Conservation (phyloP, 169 alveolate species). For the Eimeria zaria region DNA sequence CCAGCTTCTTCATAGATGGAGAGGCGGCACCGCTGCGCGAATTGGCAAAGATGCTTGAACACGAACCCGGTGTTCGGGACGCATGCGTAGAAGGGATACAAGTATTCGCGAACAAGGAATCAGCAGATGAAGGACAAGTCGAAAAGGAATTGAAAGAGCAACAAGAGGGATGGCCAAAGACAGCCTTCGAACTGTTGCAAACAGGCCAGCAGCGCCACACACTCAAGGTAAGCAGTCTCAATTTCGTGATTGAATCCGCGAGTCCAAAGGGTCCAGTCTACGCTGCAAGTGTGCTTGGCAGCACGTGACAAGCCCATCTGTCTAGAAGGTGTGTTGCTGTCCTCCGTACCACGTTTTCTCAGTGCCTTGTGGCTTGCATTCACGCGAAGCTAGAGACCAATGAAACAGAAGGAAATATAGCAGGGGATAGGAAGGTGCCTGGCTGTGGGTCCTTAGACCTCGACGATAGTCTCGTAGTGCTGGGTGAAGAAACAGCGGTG, state of each 20-base stretch:
- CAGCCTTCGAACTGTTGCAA: background rate
- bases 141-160: background rate
- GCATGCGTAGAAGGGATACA: conserved; percentile 52
- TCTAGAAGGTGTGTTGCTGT: background rate
- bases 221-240: conserved; percentile 37
- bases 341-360: background rate
- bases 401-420: background rate
- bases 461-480: conserved; percentile 12
- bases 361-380: conserved; percentile 62
- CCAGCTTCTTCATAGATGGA: conserved; percentile 43
- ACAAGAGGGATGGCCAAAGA: conserved; percentile 61
- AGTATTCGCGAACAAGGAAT: conserved; percentile 8
- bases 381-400: conserved; percentile 50
- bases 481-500: conserved; percentile 22
- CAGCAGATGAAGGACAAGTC: background rate
- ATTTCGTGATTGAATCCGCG: background rate
- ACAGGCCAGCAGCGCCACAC: conserved; percentile 18
- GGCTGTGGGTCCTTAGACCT: conserved; percentile 2
- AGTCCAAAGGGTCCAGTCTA: background rate
- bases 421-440: background rate
- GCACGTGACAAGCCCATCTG: background rate
- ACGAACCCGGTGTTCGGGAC: conserved; percentile 39
- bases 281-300: background rate
- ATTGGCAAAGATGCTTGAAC: conserved; percentile 13
- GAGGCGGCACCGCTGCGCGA: conserved; percentile 45